A percentile compares a stretch with the other conserved stretches of the same genome.
Evolutionary conservation across 2,329 filamentous ascomycete species (phyloP).

Genomic region (Apiospora arundinis): DNA sequence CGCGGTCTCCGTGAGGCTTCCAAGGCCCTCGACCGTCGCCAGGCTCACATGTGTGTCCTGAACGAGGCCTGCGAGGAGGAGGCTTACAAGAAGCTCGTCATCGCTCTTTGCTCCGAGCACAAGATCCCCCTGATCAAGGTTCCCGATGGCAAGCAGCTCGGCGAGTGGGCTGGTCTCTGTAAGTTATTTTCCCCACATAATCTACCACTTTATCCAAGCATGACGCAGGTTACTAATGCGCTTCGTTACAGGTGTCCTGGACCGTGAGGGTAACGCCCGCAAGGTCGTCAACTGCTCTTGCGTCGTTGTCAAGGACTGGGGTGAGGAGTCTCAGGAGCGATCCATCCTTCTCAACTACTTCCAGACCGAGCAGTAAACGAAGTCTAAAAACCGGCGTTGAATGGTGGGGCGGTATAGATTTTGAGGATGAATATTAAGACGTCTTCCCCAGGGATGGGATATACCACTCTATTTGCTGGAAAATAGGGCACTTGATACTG

Average conservation of each 20-base stretch:
- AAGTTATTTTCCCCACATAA: slow-evolving; percentile 58
- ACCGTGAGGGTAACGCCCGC: slow-evolving; percentile 98
- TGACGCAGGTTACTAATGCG: neutral
- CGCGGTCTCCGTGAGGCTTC: slow-evolving; percentile 97
- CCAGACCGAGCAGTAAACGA: slow-evolving; percentile 80
- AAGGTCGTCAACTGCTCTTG: slow-evolving; percentile 99
- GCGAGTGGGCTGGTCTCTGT: slow-evolving; percentile 99
- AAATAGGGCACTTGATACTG: slow-evolving; percentile 28
- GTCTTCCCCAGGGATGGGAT: slow-evolving; percentile 33
- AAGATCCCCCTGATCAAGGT: slow-evolving; percentile 99
- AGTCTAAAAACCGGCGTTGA: slow-evolving; percentile 41
- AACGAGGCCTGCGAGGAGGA: slow-evolving; percentile 99
- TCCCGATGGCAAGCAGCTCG: slow-evolving; percentile 98
- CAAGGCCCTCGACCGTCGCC: slow-evolving; percentile 97
- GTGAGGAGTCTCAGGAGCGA: slow-evolving; percentile 99
- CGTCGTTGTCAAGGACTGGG: slow-evolving; percentile 99
- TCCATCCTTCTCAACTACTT: slow-evolving; percentile 99
- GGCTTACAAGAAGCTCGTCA: slow-evolving; percentile 99
- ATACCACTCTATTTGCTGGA: slow-evolving; percentile 30
- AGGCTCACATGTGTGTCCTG: slow-evolving; percentile 99
- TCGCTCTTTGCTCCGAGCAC: slow-evolving; percentile 98
- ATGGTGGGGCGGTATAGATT: slow-evolving; percentile 36
- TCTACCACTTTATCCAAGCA: neutral
- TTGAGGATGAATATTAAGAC: slow-evolving; percentile 33
- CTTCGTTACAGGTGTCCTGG: slow-evolving; percentile 78